A percentile compares a stretch with the other conserved stretches of the same genome.
These are phyloP conservation scores for Phytopythium aichiense DNA, from an alignment of 352 stramenopile genomes.

Conservation along the genomic window DNA sequence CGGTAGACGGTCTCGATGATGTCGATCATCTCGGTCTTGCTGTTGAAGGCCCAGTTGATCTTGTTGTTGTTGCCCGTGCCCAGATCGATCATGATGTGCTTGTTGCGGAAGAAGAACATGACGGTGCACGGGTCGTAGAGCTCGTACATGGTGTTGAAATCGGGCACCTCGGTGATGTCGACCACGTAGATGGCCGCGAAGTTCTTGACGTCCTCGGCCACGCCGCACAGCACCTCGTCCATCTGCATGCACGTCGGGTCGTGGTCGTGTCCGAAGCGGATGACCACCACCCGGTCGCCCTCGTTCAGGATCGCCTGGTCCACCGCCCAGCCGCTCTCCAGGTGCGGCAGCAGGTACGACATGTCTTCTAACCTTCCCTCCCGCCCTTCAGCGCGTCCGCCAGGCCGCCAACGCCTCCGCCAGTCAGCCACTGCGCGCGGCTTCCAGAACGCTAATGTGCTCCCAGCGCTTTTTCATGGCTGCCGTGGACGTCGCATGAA, in stretches of 20 bases:
- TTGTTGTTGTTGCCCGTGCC: constrained; percentile 99
- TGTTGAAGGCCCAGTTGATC: constrained; percentile 98
- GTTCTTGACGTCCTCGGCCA: constrained; percentile 99
- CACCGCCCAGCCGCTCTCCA: constrained; percentile 96
- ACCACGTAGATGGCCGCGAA: constrained; percentile 98
- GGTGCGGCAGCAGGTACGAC: constrained; percentile 98
- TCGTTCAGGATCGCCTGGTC: constrained; percentile 99
- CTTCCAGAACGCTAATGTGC: constrained; percentile 2
- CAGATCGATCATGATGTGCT: constrained; percentile 99
- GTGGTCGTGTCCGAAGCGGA: constrained; percentile 98
- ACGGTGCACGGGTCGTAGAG: constrained; percentile 98
- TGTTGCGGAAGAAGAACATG: constrained; percentile 99
- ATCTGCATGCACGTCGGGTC: constrained; percentile 99
- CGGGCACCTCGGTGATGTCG: constrained; percentile 93
- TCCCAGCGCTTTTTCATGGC: too few species aligned
- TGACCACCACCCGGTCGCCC: constrained; percentile 96
- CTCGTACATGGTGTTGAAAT: constrained; percentile 99
- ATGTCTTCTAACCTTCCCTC: constrained; percentile 33
- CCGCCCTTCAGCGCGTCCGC: neutral
- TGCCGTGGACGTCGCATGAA: neutral
- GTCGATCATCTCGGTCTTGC: constrained; percentile 99
- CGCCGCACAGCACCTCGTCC: constrained; percentile 94
- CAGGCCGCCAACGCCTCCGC: neutral
- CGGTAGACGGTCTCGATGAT: constrained; percentile 99
- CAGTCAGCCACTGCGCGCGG: neutral